Evolutionary conservation across 2,329 filamentous ascomycete genomes (phyloP).

Genomic region (Fusarium sp.): DNA sequence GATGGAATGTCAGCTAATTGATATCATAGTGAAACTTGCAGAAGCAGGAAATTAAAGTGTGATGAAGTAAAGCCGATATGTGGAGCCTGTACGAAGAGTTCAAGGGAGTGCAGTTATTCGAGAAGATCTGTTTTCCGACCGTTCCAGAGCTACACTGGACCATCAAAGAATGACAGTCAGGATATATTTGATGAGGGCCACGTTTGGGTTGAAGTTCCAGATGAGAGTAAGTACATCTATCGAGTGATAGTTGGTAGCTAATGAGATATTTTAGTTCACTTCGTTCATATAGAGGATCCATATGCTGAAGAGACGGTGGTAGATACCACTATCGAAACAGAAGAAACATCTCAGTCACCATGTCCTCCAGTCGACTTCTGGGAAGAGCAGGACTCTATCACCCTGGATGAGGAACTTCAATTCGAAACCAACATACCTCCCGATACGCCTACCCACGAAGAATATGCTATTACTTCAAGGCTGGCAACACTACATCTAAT

Average conservation of each 20-base stretch:
- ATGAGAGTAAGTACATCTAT: slow-evolving; percentile 2
- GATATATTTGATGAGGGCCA: slow-evolving; percentile 21
- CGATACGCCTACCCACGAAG: accelerated
- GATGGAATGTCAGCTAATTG: background rate
- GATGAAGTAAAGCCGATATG: slow-evolving; percentile 41
- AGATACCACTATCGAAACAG: background rate
- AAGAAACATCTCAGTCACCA: background rate
- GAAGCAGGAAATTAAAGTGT: slow-evolving; percentile 44
- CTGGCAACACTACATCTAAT: slow-evolving; percentile 20
- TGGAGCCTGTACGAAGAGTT: slow-evolving; percentile 34
- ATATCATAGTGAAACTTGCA: slow-evolving; percentile 34
- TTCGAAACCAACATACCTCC: accelerated
- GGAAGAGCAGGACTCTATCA: background rate
- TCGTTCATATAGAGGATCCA: slow-evolving; percentile 28
- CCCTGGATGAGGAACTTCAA: accelerated
- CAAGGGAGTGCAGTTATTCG: slow-evolving; percentile 27
- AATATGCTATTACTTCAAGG: background rate
- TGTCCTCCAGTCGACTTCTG: accelerated
- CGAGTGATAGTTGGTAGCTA: accelerated
- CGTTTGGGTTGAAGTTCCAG: slow-evolving; percentile 34
- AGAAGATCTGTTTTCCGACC: slow-evolving; percentile 35
- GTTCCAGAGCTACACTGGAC: background rate
- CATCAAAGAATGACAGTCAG: accelerated
- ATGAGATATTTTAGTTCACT: background rate
- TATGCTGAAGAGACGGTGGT: background rate